Evolutionary conservation across 1,284 basidiomycete species (phyloP).

Genomic region (Ceratobasidium sp.): DNA sequence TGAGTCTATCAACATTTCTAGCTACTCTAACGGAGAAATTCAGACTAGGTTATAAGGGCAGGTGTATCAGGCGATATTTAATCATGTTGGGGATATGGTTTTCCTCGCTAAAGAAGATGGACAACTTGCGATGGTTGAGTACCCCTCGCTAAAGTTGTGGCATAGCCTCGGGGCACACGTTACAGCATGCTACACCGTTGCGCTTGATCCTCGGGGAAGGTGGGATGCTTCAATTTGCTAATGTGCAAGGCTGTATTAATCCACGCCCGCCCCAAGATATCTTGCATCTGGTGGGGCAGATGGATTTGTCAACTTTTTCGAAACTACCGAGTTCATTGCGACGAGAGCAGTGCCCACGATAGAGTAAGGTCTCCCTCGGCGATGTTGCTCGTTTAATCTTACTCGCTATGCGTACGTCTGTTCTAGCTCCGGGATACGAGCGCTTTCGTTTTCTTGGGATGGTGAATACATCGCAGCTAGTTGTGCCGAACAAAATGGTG

Average conservation of each 20-base stretch:
- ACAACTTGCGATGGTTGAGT: slow-evolving; percentile 54
- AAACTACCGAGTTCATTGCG: slow-evolving; percentile 42
- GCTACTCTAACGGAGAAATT: not conserved
- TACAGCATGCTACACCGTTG: slow-evolving; percentile 78
- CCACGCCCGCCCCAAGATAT: not conserved
- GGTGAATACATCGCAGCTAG: slow-evolving; percentile 38
- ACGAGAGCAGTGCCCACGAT: slow-evolving; percentile 32
- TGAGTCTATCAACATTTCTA: slow-evolving; percentile 2
- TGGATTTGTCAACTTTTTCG: slow-evolving; percentile 40
- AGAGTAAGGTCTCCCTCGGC: slow-evolving; percentile 20
- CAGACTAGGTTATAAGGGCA: not conserved
- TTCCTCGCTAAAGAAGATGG: slow-evolving; percentile 42
- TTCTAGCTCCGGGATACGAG: slow-evolving; percentile 36
- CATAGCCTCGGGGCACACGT: slow-evolving; percentile 79
- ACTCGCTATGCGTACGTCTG: not conserved
- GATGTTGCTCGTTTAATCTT: not conserved
- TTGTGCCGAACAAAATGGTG: slow-evolving; percentile 36
- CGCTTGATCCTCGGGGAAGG: slow-evolving; percentile 81
- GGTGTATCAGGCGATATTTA: slow-evolving; percentile 45
- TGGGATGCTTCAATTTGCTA: slow-evolving; percentile 51
- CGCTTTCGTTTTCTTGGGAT: slow-evolving; percentile 32
- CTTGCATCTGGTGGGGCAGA: slow-evolving; percentile 42
- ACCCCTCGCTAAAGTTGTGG: slow-evolving; percentile 69
- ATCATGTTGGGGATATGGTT: slow-evolving; percentile 40
- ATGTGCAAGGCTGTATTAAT: not conserved